A percentile compares a stretch with the other conserved stretches of the same genome.
Evolutionary conservation across 306 rosid genomes (phyloP).

Genomic region (Hippophae rhamnoides): DNA sequence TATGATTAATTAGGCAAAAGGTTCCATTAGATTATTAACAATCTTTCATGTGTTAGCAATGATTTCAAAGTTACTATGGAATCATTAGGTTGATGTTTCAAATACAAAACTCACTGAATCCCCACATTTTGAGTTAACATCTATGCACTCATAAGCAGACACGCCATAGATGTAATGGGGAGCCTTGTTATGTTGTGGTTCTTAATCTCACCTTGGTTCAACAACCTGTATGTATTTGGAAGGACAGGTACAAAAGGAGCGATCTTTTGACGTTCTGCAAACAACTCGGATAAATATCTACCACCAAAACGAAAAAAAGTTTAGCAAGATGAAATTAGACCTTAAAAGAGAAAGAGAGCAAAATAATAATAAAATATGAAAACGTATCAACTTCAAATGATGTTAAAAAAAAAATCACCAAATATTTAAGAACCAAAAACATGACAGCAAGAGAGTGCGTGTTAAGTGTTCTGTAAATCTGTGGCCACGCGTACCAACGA

Average conservation of each 20-base stretch:
- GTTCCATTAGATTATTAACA: too few relatives aligned
- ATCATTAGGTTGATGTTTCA: too few relatives aligned
- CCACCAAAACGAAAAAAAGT: slow-evolving; percentile 5
- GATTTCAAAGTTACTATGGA: too few relatives aligned
- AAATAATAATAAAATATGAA: background rate
- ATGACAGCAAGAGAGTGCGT: background rate
- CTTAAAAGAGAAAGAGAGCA: background rate
- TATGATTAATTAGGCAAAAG: too few relatives aligned
- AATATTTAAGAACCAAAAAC: background rate
- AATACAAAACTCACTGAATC: background rate
- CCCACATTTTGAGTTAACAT: slow-evolving; percentile 12
- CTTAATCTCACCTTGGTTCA: slow-evolving; percentile 76
- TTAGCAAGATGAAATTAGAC: slow-evolving; percentile 1
- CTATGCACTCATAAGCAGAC: slow-evolving; percentile 13
- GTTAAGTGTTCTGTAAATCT: background rate
- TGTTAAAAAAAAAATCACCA: background rate
- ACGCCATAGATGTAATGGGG: background rate
- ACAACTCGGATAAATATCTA: slow-evolving; percentile 70
- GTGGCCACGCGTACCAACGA: background rate
- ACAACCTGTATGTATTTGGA: slow-evolving; percentile 53
- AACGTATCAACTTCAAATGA: background rate
- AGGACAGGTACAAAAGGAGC: slow-evolving; percentile 70
- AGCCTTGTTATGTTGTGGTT: slow-evolving; percentile 4
- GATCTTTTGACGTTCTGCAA: slow-evolving; percentile 76
- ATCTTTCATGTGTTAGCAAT: too few relatives aligned